Percentiles rank a stretch among this genome's conserved stretches.
Conservation (phyloP, 495 filamentous ascomycete genomes). For the Podospora comata region DNA sequence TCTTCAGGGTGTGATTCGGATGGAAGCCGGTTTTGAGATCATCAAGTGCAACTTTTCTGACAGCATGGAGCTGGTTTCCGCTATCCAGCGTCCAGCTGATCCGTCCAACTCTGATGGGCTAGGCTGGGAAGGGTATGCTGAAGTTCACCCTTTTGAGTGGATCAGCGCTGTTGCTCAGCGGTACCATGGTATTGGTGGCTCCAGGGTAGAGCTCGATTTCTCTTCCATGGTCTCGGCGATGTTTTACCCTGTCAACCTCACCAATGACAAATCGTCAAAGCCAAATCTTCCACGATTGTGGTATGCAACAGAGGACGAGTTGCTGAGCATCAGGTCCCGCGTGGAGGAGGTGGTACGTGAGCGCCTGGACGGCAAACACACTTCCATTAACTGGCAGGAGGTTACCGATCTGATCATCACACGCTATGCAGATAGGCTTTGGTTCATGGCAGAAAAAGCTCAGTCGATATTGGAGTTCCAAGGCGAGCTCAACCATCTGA, state of each 20-base stretch:
- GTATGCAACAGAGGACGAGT: constrained; percentile 34
- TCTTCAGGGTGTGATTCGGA: constrained; percentile 60
- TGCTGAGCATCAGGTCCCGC: constrained; percentile 43
- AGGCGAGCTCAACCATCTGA: constrained; percentile 44
- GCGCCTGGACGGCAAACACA: constrained; percentile 18
- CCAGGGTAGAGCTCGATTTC: constrained; percentile 56
- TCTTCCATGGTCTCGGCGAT: constrained; percentile 59
- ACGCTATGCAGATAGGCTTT: constrained; percentile 54
- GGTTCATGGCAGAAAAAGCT: constrained; percentile 43
- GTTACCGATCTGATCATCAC: constrained; percentile 59
- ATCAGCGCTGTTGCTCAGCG: constrained; percentile 48
- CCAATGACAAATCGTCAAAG: constrained; percentile 40
- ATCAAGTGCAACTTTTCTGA: constrained; percentile 60
- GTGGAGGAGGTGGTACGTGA: constrained; percentile 39
- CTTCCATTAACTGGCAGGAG: constrained; percentile 55
- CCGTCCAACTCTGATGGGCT: neutral
- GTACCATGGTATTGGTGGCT: constrained; percentile 57
- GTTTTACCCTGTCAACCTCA: constrained; percentile 54
- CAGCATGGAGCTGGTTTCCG: constrained; percentile 25
- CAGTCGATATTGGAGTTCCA: constrained; percentile 33
- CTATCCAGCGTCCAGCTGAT: constrained; percentile 16
- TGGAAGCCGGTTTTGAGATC: constrained; percentile 69
- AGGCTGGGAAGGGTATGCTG: neutral
- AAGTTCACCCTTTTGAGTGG: constrained; percentile 30
- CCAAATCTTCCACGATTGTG: constrained; percentile 47